Base-by-base conservation (phyloP, 1,139 yeast genomes). In the Scheffersomyces titani region DNA sequence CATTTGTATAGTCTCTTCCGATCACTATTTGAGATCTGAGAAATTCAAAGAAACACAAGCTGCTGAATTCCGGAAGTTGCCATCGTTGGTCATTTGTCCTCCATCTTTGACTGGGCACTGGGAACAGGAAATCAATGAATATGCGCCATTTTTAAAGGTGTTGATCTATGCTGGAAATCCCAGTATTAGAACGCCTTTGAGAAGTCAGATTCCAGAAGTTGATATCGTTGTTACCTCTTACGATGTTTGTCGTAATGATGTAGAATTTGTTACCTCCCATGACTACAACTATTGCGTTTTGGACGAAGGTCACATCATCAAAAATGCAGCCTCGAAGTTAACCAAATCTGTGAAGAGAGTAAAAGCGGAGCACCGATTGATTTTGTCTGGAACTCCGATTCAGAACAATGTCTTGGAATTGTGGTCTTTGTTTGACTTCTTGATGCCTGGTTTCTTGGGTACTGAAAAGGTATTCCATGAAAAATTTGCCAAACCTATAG, bases 381-480 rank as follows among this genome's bases (percentile, higher is more conserved):
- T 96, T 48, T 79, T 96, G 58, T 90, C 98, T 0, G 99, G 99
- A 65, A 96, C 99, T 0, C 99, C 99, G 24, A 94, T 96, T 66
- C 99, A 96, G 72, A 96, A 96, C 68, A 94, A 96, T 68, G 99
- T 96, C 1, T 81, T 96, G 52, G 99, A 96, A 70, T 77, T 96
- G 59, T 96, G 99, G 99, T 94, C 99, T 2, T 78, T 96, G 65
- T 96, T 96, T 78, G 99, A 96, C 71, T 96, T 92, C 71, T 80
- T 96, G 71, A 96, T 96, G 99, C 99, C 99, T 1, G 99, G 99
- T 1, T 96, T 94, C 70, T 79, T 96, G 65, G 99, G 99, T 19
- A 89, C 97, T 2, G 99, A 96, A 69, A 94, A 92, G 72, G 84
- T 89, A 51, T 96, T 96, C 77, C 96, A 93, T 66, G 98, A 93